These are phyloP conservation scores for Penicillium pancosmium DNA, from an alignment of 495 filamentous ascomycete species.

Conservation along the genomic window DNA sequence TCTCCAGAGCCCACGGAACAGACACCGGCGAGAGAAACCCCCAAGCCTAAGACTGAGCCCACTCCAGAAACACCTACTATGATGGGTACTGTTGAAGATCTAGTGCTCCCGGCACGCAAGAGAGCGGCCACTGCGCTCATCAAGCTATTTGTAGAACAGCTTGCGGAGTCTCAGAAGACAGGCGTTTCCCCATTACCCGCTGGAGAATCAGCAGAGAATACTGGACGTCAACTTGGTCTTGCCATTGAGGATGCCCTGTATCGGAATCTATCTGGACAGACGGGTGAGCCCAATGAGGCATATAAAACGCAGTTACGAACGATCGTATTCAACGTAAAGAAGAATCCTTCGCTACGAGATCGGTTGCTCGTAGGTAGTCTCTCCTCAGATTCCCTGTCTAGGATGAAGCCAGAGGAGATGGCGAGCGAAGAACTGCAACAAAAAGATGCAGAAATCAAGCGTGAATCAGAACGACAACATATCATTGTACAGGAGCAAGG, in stretches of 20 bases:
- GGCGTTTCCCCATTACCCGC: slow-evolving; percentile 54
- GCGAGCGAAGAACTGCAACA: slow-evolving; percentile 86
- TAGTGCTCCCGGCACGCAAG: slow-evolving; percentile 50
- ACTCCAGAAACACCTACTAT: slow-evolving; percentile 21
- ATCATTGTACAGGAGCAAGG: slow-evolving; percentile 81
- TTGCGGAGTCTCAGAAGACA: slow-evolving; percentile 52
- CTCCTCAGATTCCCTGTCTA: slow-evolving; percentile 70
- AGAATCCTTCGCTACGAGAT: slow-evolving; percentile 76
- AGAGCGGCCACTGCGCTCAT: slow-evolving; percentile 53
- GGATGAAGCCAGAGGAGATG: slow-evolving; percentile 87
- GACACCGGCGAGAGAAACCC: slow-evolving; percentile 17
- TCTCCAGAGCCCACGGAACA: slow-evolving; percentile 25
- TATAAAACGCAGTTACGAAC: slow-evolving; percentile 64
- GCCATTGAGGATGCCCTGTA: slow-evolving; percentile 76
- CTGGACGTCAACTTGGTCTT: slow-evolving; percentile 61
- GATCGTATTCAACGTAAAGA: slow-evolving; percentile 81
- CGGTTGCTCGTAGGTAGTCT: slow-evolving; percentile 72
- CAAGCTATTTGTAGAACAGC: slow-evolving; percentile 56
- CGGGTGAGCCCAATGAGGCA: slow-evolving; percentile 51
- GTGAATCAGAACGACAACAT: slow-evolving; percentile 84
- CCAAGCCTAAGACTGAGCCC: slow-evolving; percentile 38
- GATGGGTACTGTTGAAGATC: slow-evolving; percentile 39
- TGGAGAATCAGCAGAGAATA: slow-evolving; percentile 52
- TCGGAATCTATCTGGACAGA: slow-evolving; percentile 53
- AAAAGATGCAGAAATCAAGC: slow-evolving; percentile 71